Base-by-base conservation (phyloP, 1,139 yeast genomes). In the Suhomyces terraborum region DNA sequence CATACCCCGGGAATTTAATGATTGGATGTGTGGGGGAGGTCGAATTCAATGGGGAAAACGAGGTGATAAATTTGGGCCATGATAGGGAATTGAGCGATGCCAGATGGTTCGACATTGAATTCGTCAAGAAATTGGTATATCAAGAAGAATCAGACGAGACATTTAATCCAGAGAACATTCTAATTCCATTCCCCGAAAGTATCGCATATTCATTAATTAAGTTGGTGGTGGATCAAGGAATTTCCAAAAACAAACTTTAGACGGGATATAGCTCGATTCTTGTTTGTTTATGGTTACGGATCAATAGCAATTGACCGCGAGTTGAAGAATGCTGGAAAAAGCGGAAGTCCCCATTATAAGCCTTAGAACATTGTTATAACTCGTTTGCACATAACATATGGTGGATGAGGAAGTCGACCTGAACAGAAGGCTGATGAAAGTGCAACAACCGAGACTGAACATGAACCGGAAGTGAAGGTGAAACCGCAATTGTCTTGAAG, bases 1-100 rank as follows among this genome's bases (percentile, higher is more conserved):
- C 98, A 18, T 91, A 82, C 64, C 98, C 98, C 1, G 88, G 88
- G 0, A 89, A 86, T 58, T 65, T 93, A 54, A 91, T 91, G 98
- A 76, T 93, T 53, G 98, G 98, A 8, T 89, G 97, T 61, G 61
- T 89, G 43, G 96, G 88, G 0, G 72, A 75, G 27, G 56, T 83
- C 2, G 86, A 83, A 8, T 80, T 79, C 54, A 73, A 82, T 50
- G 85, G 83, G 0, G 61, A 51, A 10, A 75, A 80, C 53, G 88
- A 82, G 53, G 54, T 57, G 6, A 84, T 91, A 50, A 72, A 84
- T 53, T 68, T 88, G 45, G 88, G 82, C 20, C 88, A 88, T 56
- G 98, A 91, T 58, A 80, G 86, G 22, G 98, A 91, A 62, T 69
- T 91, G 41, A 78, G 74, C 19, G 95, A 87, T 57, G 95, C 96